Conservation (phyloP, 73 alveolate genomes). For the Breviolum minutum region DNA sequence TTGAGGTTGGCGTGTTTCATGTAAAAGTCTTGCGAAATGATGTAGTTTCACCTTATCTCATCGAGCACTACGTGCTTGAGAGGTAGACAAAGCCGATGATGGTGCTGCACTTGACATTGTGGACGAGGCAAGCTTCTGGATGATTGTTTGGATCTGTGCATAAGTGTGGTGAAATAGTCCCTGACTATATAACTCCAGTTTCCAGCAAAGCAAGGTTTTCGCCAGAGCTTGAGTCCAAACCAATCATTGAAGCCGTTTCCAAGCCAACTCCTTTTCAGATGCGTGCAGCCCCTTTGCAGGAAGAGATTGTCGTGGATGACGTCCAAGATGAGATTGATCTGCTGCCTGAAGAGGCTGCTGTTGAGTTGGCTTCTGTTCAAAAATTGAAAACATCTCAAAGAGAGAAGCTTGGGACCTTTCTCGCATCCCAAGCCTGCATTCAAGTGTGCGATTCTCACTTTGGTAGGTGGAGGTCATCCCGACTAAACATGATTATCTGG, state of each 20-base stretch:
- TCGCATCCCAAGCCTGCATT: background rate
- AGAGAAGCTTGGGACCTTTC: background rate
- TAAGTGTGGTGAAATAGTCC: too few relatives aligned
- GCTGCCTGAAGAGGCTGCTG: conserved; percentile 36
- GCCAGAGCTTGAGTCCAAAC: too few relatives aligned
- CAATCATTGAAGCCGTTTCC: too few relatives aligned
- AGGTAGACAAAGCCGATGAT: conserved; percentile 3
- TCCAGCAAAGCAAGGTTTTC: too few relatives aligned
- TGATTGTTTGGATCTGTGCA: background rate
- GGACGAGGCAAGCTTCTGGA: background rate
- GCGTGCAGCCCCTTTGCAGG: background rate
- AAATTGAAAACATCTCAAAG: background rate
- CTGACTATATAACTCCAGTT: too few relatives aligned
- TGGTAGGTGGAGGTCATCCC: too few relatives aligned
- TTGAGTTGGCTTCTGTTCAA: too few relatives aligned
- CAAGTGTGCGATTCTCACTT: too few relatives aligned
- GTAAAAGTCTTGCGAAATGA: background rate
- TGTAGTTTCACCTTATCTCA: background rate
- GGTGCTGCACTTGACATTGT: background rate
- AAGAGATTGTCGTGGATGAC: background rate
- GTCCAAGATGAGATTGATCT: conserved; percentile 28
- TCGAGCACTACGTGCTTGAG: too few relatives aligned
- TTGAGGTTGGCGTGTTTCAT: background rate
- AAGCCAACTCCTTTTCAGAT: background rate
- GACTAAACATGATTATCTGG: background rate